Evolutionary conservation across 1,284 basidiomycete species (phyloP).

Genomic region (Malassezia brasiliensis): DNA sequence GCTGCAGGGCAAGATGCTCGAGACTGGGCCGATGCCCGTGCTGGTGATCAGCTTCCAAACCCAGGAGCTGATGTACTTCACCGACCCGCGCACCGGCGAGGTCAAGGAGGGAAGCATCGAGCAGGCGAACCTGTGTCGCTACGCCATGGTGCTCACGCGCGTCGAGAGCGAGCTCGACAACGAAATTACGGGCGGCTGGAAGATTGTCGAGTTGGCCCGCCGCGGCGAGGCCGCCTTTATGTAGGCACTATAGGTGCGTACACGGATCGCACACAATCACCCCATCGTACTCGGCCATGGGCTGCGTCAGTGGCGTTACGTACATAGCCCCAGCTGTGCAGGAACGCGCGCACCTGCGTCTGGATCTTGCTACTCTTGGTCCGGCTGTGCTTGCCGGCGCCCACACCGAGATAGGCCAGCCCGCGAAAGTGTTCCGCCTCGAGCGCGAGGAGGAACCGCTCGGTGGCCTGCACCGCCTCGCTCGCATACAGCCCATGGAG

Average conservation of each 20-base stretch:
- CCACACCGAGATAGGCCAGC: conserved; percentile 68
- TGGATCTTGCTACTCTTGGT: conserved; percentile 70
- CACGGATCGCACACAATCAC: conserved; percentile 76
- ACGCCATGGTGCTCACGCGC: conserved; percentile 82
- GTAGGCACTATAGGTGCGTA: conserved; percentile 54
- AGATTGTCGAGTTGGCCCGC: conserved; percentile 71
- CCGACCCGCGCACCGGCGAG: conserved; percentile 75
- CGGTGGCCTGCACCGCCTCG: conserved; percentile 81
- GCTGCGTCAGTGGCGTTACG: conserved; percentile 54
- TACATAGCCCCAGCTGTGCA: conserved; percentile 65
- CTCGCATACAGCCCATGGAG: conserved; percentile 62
- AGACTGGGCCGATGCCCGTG: conserved; percentile 70
- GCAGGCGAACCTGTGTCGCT: conserved; percentile 82
- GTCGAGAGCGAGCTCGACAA: conserved; percentile 56
- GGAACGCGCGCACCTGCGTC: conserved; percentile 73
- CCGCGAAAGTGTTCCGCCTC: conserved; percentile 72
- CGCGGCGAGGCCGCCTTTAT: conserved; percentile 20
- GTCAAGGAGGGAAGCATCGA: conserved; percentile 76
- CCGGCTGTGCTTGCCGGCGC: conserved; percentile 78
- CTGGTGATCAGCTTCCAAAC: conserved; percentile 88
- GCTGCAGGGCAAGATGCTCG: conserved; percentile 52
- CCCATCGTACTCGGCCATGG: conserved; percentile 86
- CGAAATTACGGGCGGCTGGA: conserved; percentile 94
- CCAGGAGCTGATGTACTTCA: conserved; percentile 87
- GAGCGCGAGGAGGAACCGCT: conserved; percentile 70